A percentile compares a stretch with the other conserved stretches of the same genome.
phyloP scores from a whole-genome alignment of 1,284 basidiomycete genomes.

The Apiotrichum mycotoxinovorans region DNA sequence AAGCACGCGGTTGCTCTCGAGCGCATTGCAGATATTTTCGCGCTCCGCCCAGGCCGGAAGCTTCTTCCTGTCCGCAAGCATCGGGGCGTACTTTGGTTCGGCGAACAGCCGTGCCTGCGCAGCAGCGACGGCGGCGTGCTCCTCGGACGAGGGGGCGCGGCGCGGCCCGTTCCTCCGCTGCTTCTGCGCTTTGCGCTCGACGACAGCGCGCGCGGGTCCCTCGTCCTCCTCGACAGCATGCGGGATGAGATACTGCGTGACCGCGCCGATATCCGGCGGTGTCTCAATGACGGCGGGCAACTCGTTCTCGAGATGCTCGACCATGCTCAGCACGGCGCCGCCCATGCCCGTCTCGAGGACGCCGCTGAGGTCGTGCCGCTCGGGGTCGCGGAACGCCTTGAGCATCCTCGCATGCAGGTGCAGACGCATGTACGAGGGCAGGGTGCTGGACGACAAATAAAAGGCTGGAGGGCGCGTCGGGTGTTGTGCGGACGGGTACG shows the following conservation, averaged over 20 bases:
- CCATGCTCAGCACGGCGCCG: constrained; percentile 69
- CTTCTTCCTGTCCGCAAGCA: constrained; percentile 59
- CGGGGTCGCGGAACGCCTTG: constrained; percentile 53
- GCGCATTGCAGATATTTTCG: constrained; percentile 60
- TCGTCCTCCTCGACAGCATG: constrained; percentile 30
- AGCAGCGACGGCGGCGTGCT: constrained; percentile 59
- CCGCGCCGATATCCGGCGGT: constrained; percentile 66
- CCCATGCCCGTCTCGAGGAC: constrained; percentile 64
- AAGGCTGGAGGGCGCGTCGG: constrained; percentile 62
- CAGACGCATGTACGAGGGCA: constrained; percentile 79
- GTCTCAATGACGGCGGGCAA: constrained; percentile 64
- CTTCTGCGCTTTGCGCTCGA: neutral
- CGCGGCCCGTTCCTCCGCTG: constrained; percentile 7
- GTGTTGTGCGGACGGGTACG: constrained; percentile 56
- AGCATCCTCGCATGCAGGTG: constrained; percentile 71
- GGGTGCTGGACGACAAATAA: constrained; percentile 67
- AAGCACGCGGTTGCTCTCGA: constrained; percentile 65
- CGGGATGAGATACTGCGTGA: constrained; percentile 64
- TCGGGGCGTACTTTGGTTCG: constrained; percentile 57
- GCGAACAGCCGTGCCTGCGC: constrained; percentile 52
- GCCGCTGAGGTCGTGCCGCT: constrained; percentile 53
- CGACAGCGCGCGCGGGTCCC: constrained; percentile 11
- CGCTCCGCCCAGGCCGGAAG: constrained; percentile 74
- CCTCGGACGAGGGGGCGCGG: constrained; percentile 57
- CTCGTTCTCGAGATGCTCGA: constrained; percentile 68